Evolutionary conservation across 495 filamentous ascomycete genomes (phyloP).

Genomic region (Pyronema omphalodes): DNA sequence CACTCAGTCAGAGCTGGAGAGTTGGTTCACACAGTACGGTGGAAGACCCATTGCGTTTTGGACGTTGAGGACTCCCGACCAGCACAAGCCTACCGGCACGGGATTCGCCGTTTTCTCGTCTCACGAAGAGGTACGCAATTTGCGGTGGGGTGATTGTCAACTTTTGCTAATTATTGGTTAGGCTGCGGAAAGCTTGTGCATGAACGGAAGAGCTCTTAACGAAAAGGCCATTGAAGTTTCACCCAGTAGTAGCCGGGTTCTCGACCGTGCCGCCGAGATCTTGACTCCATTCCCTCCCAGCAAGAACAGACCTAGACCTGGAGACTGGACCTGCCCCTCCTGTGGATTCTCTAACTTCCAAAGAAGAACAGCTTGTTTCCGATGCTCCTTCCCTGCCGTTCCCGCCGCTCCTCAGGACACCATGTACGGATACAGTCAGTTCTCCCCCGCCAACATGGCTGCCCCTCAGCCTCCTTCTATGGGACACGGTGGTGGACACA

Average conservation of each 20-base stretch:
- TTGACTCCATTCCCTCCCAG: slow-evolving; percentile 92
- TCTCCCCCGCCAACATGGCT: slow-evolving; percentile 59
- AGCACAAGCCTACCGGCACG: slow-evolving; percentile 94
- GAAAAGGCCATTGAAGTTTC: slow-evolving; percentile 98
- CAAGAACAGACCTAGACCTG: slow-evolving; percentile 91
- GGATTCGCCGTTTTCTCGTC: slow-evolving; percentile 97
- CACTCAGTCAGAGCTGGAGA: slow-evolving; percentile 92
- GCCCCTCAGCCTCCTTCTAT: slow-evolving; percentile 56
- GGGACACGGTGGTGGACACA: slow-evolving; percentile 54
- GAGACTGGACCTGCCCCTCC: slow-evolving; percentile 96
- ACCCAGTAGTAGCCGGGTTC: slow-evolving; percentile 81
- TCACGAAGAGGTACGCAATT: slow-evolving; percentile 75
- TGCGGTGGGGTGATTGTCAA: too few species aligned
- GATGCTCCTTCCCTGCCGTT: slow-evolving; percentile 91
- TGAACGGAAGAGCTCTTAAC: slow-evolving; percentile 95
- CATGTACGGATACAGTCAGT: slow-evolving; percentile 53
- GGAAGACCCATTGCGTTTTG: slow-evolving; percentile 98
- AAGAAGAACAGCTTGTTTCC: slow-evolving; percentile 93
- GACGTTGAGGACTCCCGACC: slow-evolving; percentile 92
- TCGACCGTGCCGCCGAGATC: slow-evolving; percentile 87
- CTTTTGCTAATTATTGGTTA: slow-evolving; percentile 21
- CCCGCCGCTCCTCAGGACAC: slow-evolving; percentile 54
- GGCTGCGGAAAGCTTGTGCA: slow-evolving; percentile 92
- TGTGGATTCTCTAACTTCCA: slow-evolving; percentile 92
- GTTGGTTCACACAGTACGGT: slow-evolving; percentile 98